Evolutionary conservation across 1,139 yeast genomes (phyloP).

Genomic region (Protomyces pachydermus): DNA sequence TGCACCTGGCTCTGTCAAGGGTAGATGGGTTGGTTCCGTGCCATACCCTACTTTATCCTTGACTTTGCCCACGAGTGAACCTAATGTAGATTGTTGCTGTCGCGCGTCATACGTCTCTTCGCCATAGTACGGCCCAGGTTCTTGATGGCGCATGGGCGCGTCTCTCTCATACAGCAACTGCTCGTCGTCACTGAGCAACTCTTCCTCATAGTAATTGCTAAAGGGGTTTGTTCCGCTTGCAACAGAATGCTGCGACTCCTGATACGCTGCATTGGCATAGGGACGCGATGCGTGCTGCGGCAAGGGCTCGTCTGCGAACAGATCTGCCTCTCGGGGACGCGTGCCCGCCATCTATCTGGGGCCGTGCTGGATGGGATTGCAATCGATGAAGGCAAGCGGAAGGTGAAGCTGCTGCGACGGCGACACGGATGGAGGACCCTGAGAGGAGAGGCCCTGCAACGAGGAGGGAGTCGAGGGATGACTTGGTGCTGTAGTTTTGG

Average conservation of each 20-base stretch:
- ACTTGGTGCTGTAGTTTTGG: too few relatives aligned
- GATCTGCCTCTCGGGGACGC: not conserved
- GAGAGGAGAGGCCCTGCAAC: too few relatives aligned
- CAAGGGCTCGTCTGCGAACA: not conserved
- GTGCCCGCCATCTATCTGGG: not conserved
- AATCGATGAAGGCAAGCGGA: too few relatives aligned
- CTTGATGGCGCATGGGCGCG: not conserved
- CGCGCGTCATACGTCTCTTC: not conserved
- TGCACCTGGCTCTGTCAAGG: constrained; percentile 27
- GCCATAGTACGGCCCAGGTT: not conserved
- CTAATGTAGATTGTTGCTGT: constrained; percentile 2
- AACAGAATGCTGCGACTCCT: constrained; percentile 10
- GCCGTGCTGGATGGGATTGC: too few relatives aligned
- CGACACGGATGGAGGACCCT: too few relatives aligned
- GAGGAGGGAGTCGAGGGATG: not conserved
- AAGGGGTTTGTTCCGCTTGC: constrained; percentile 24
- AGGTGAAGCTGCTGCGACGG: too few relatives aligned
- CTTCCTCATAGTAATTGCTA: constrained; percentile 24
- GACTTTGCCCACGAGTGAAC: constrained; percentile 15
- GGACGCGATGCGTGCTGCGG: not conserved
- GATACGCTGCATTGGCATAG: constrained; percentile 4
- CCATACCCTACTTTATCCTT: constrained; percentile 8
- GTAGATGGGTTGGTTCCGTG: constrained; percentile 27
- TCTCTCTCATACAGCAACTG: constrained; percentile 2
- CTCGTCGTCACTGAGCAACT: constrained; percentile 15